Evolutionary conservation across 768 basidiomycete genomes (phyloP), one percentile per base, ranked within the genome.

Genomic region (Vararia minispora): DNA sequence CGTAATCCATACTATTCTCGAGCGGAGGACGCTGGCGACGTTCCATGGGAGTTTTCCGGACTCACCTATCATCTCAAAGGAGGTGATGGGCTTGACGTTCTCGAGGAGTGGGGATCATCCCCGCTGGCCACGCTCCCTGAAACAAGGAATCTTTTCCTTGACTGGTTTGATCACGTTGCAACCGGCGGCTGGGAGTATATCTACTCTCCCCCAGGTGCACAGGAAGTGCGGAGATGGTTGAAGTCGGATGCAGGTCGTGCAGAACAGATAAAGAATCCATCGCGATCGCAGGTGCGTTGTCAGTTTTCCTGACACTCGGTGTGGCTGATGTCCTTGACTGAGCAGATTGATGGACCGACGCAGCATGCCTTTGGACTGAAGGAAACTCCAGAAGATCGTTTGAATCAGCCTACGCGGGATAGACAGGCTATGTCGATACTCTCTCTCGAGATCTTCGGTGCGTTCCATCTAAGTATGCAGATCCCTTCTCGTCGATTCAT

Each of bases 371-470:
- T 75, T 55, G 85, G 82, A 0, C 62, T 79, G 52, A 75, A 76
- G 45, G 68, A 69, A 20, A 72, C 75, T 1, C 74, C 74, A 1
- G 57, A 57, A 21, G 63, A 56, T 17, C 63, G 61, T 32, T 57
- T 62, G 2, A 51, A 64, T 21, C 53, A 53, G 2, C 57, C 55
- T 21, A 61, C 60, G 27, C 71, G 88, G 18, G 76, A 74, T 53
- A 72, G 66, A 39, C 76, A 81, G 45, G 66, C 69, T 46, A 87
- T 97, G 83, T 74, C 80, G 0, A 61, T 88, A 6, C 57, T 97
- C 27, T 77, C 84, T 2, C 53, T 97, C 29, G 95, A 99, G 56
- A 60, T 91, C 2, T 88, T 92, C 49, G 84, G 92, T 87, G 40
- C 6, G 31, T 27, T 8, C n/a, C 22, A 13, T 21, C 4, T 37